phyloP scores from a whole-genome alignment of 2,329 filamentous ascomycete species.

The Hypoxylon sp. region DNA sequence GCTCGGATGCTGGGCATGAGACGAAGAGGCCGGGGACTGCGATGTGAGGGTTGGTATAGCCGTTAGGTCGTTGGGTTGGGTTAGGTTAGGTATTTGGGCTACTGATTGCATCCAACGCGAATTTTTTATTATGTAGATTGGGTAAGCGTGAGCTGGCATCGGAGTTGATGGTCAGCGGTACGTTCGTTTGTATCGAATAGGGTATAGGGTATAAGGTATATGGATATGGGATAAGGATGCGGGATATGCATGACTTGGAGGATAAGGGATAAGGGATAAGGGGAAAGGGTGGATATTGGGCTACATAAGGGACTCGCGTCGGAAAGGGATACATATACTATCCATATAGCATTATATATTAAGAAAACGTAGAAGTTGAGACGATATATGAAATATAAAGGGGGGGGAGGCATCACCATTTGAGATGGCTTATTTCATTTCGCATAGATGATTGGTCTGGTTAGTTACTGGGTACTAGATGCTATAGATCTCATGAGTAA shows the following conservation, averaged over 20 bases:
- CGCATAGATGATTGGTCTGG: background rate
- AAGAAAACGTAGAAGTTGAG: slow-evolving; percentile 8
- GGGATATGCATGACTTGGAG: background rate
- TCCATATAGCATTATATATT: slow-evolving; percentile 9
- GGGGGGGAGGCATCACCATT: background rate
- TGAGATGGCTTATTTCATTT: background rate
- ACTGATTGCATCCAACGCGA: background rate
- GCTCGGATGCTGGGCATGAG: background rate
- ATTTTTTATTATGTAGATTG: background rate
- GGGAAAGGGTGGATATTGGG: slow-evolving; percentile 7
- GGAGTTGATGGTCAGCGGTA: slow-evolving; percentile 5
- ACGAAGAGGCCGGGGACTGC: slow-evolving; percentile 41
- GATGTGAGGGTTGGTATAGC: slow-evolving; percentile 12
- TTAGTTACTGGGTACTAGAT: background rate
- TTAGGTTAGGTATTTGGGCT: background rate
- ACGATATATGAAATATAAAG: slow-evolving; percentile 12
- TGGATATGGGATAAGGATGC: background rate
- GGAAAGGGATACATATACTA: slow-evolving; percentile 15
- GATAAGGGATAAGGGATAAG: slow-evolving; percentile 6
- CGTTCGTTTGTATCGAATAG: slow-evolving; percentile 13
- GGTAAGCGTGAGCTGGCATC: background rate
- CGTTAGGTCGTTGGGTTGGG: too few relatives aligned
- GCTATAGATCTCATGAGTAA: background rate
- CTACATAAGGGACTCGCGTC: slow-evolving; percentile 20
- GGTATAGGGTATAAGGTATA: too few relatives aligned